Base-by-base conservation (phyloP, 2,329 filamentous ascomycete species). In the Alternaria brassicicola region DNA sequence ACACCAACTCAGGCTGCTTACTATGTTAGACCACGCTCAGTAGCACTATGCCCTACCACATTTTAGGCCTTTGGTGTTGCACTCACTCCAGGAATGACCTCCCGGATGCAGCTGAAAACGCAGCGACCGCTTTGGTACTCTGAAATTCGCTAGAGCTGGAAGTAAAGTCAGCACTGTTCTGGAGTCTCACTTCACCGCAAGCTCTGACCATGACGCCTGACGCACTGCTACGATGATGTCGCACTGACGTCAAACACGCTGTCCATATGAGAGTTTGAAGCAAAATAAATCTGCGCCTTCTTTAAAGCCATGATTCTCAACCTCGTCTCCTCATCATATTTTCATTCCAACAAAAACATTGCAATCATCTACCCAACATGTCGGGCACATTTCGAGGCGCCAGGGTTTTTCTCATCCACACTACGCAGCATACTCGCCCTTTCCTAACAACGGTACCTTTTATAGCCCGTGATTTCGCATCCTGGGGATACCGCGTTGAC, bases 401-500 rank as follows among this genome's bases (percentile, higher is more conserved):
- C 33, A 58, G 35, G 19, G 47, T 59, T 36, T 68, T 61, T 43
- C 56, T 66, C 5, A 54, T 67, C 21, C 55, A 67, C 12, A 47
- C 43, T 13, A 26, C 57, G 5, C 15, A 30, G 21, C 13, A 55
- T 13, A 43, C 26, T 9, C 59, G 55, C 7, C 63, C 65, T 5
- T 63, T 57, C 28, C 26, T 68, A 9, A 64, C 64, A 4, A 62
- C 46, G 12, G 35, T 65, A 15, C 47, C 55, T 8, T 70, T 67
- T 30, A 38, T 68, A 38, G 67, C 64, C 4, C 51, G 52, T 15
- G 66, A 67, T 36, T 68, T 66, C 45, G 43, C 47, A 9, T 31
- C 45, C 1, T 68, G 66, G 65, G 65, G 61, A 9, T 63, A 48
- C 12, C 57, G 43, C 4, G 64, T 68, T 6, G 61, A 64, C 10